Evolutionary conservation across 1,284 basidiomycete species (phyloP).

Genomic region (Cystobasidium pallidum): DNA sequence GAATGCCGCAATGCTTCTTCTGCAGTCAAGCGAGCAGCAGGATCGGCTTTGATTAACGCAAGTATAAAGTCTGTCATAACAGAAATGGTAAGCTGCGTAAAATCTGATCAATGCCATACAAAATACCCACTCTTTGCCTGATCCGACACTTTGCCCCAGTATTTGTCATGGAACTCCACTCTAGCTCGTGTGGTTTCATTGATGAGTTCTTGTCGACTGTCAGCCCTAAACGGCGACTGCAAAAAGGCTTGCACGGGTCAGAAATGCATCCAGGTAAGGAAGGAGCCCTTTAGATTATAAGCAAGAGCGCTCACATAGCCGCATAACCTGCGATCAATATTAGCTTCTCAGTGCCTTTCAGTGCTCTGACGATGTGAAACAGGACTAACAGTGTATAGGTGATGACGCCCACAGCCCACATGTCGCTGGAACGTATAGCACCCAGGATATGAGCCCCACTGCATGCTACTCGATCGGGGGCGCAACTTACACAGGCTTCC

Average conservation of each 20-base stretch:
- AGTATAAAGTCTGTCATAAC: conserved; percentile 74
- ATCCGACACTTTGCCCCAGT: conserved; percentile 85
- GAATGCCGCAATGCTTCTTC: conserved; percentile 70
- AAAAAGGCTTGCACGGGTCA: not conserved
- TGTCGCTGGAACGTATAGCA: not conserved
- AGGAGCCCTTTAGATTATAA: no score
- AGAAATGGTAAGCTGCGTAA: not conserved
- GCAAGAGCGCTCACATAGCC: conserved; percentile 65
- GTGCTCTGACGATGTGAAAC: no score
- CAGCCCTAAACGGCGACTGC: conserved; percentile 76
- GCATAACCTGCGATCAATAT: conserved; percentile 63
- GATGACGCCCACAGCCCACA: conserved; percentile 64
- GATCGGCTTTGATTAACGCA: conserved; percentile 72
- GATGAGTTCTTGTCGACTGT: conserved; percentile 74
- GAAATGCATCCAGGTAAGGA: no score
- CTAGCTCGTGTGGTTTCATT: conserved; percentile 80
- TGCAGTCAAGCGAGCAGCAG: conserved; percentile 72
- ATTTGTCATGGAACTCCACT: conserved; percentile 87
- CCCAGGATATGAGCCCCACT: no score
- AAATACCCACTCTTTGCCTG: conserved; percentile 62
- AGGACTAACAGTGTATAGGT: conserved; percentile 65
- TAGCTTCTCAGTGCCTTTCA: not conserved
- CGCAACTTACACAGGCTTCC: conserved; percentile 79
- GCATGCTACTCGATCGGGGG: no score
- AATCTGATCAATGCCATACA: not conserved